phyloP scores from a whole-genome alignment of 2,329 filamentous ascomycete genomes.

The Akanthomyces muscarius region DNA sequence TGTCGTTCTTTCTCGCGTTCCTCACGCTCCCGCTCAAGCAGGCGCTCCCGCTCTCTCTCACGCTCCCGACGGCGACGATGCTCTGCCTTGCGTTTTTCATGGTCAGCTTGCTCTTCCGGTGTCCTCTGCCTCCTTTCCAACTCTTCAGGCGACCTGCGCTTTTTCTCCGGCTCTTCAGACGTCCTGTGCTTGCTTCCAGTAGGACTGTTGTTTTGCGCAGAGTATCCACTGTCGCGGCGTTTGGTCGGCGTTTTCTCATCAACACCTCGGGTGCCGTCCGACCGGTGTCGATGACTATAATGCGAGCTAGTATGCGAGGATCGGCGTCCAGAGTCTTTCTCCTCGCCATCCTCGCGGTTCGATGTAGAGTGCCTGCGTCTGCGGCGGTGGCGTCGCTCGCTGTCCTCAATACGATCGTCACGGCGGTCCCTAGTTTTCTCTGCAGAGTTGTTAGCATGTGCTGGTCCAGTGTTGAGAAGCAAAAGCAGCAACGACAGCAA shows the following conservation, averaged over 20 bases:
- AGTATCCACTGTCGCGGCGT: constrained; percentile 44
- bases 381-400: neutral
- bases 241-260: constrained; percentile 32
- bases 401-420: neutral
- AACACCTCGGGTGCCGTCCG: constrained; percentile 32
- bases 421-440: constrained; percentile 6
- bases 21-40: constrained; percentile 17
- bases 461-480: neutral
- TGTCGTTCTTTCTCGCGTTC: constrained; percentile 20
- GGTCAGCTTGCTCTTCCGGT: constrained; percentile 46
- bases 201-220: constrained; percentile 37
- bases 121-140: constrained; percentile 33
- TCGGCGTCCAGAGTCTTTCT: constrained; percentile 28
- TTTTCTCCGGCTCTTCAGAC: constrained; percentile 38
- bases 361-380: neutral
- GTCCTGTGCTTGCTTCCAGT: constrained; percentile 37
- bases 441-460: constrained; percentile 4
- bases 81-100: constrained; percentile 48
- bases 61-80: constrained; percentile 23
- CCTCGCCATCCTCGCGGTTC: constrained; percentile 27
- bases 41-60: constrained; percentile 16
- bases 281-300: constrained; percentile 34
- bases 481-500: neutral
- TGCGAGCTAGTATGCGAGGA: constrained; percentile 26
- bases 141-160: neutral